Conservation (phyloP, 202 grass and related monocot genomes). For the Tripidium arundinaceum region DNA sequence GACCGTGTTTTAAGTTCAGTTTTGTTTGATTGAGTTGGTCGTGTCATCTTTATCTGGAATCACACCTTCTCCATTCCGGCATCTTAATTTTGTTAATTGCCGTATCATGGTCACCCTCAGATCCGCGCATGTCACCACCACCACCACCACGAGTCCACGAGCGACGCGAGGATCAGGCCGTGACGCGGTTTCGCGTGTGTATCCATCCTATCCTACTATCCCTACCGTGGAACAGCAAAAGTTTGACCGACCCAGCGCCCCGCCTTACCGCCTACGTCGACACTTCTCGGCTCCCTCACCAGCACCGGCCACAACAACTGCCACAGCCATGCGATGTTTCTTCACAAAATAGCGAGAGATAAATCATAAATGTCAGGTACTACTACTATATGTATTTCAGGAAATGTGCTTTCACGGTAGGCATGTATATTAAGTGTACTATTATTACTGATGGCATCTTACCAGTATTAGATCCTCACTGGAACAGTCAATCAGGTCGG, state of each 20-base stretch:
- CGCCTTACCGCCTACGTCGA: not conserved
- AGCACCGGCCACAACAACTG: too few relatives aligned
- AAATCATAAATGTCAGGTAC: too few relatives aligned
- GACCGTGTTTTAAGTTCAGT: not conserved
- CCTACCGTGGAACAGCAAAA: not conserved
- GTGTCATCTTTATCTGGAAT: constrained; percentile 10
- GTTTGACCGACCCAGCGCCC: not conserved
- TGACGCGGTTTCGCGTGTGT: constrained; percentile 18
- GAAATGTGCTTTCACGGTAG: too few relatives aligned
- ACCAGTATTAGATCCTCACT: not conserved
- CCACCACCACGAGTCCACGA: too few relatives aligned
- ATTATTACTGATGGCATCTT: too few relatives aligned
- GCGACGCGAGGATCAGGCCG: constrained; percentile 1
- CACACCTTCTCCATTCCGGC: not conserved
- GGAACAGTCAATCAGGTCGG: too few relatives aligned
- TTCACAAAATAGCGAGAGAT: too few relatives aligned
- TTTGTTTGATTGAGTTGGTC: not conserved
- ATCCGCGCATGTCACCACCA: not conserved
- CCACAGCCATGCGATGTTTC: too few relatives aligned
- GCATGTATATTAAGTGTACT: too few relatives aligned
- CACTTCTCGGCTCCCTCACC: not conserved
- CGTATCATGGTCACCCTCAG: not conserved
- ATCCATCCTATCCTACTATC: not conserved
- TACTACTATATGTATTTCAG: too few relatives aligned
- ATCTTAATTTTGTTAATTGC: not conserved